Evolutionary conservation across 495 filamentous ascomycete genomes (phyloP), one percentile per base, ranked within the genome.

Genomic region (Achaetomiella virescens): DNA sequence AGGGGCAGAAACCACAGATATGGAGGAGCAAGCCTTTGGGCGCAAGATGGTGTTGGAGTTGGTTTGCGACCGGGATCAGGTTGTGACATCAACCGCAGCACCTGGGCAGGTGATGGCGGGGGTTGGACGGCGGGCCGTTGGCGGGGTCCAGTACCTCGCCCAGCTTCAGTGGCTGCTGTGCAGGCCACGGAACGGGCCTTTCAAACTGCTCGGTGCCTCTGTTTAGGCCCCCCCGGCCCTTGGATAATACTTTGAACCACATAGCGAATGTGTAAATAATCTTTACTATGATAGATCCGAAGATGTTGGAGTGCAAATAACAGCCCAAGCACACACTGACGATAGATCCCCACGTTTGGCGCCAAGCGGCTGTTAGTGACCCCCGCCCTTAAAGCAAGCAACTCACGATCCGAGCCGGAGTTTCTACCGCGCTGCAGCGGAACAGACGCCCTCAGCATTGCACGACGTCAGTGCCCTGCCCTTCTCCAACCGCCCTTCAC

Each of bases 1-100:
- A 12, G 25, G 17, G 9, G 6, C 15, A 2, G 24, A 6, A 46
- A 6, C 20, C n/a, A 25, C 1, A 5, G 27, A 48, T 48, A 36
- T 17, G 24, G 40, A 51, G 49, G 37, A 11, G 9, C 25, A 35
- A 29, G 6, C 18, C 27, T 17, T 35, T 14, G 36, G 27, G 48
- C 40, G 38, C 50, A 36, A 36, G 51, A 37, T 54, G 51, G 41
- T 54, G 35, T 45, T 41, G 40, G 51, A 54, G 29, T 46, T 54
- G 51, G 51, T 54, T 46, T 45, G 51, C 51, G 51, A 54, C 42
- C 11, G 14, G 49, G 42, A 24, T 25, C 12, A 18, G 51, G 51
- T 41, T n/a, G 51, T 54, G 51, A 54, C 51, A 54, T 54, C 51
- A 54, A 46, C 11, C 37, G 0, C 27, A 31, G 2, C 20, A 24